phyloP scores from a whole-genome alignment of 305 asterid species.

The Stenogyne calaminthoides region DNA sequence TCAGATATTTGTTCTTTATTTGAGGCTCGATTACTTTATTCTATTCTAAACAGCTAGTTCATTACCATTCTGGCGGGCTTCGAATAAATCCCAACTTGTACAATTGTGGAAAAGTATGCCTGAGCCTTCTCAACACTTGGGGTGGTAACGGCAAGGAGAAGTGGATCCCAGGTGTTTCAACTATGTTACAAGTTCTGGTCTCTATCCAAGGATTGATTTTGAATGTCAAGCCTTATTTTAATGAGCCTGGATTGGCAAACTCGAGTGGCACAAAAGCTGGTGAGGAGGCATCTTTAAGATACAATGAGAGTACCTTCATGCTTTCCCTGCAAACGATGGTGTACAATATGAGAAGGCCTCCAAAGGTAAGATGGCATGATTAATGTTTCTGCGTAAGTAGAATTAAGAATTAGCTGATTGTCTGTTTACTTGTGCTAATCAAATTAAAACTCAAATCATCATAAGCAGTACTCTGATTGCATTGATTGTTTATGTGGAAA shows the following conservation, averaged over 20 bases:
- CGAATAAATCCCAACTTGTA: conserved; percentile 89
- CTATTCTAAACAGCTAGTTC: conserved; percentile 55
- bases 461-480: too few species aligned
- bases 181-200: conserved; percentile 86
- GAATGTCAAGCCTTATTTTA: conserved; percentile 82
- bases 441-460: too few species aligned
- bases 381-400: too few species aligned
- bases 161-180: conserved; percentile 78
- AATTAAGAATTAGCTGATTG: background rate
- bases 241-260: conserved; percentile 78
- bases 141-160: conserved; percentile 62
- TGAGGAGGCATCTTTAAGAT: conserved; percentile 51
- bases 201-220: conserved; percentile 89
- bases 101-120: conserved; percentile 79
- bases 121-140: conserved; percentile 97
- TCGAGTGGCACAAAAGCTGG: conserved; percentile 54
- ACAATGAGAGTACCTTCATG: conserved; percentile 71
- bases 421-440: background rate
- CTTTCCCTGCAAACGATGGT: conserved; percentile 76
- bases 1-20: background rate
- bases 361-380: conserved; percentile 51
- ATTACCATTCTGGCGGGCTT: conserved; percentile 88
- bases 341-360: conserved; percentile 74
- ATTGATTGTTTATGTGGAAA: too few species aligned
- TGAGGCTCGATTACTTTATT: conserved; percentile 19